Evolutionary conservation across 2,329 filamentous ascomycete genomes (phyloP).

Genomic region (Paecilomyces niveus): DNA sequence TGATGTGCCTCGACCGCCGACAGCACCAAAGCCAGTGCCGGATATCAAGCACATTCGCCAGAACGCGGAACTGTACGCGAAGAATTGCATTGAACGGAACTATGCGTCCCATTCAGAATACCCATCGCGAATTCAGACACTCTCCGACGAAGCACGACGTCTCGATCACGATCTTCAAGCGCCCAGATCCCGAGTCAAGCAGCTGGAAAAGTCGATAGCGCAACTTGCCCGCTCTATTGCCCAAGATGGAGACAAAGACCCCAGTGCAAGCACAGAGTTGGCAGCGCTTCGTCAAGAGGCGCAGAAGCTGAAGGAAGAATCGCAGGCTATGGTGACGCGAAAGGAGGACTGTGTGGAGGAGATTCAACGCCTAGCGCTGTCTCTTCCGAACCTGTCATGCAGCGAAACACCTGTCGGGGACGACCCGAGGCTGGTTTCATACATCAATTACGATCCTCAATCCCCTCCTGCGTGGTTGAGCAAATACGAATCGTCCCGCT

Average conservation of each 20-base stretch:
- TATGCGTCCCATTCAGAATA: constrained; percentile 54
- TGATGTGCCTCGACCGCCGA: constrained; percentile 50
- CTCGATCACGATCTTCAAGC: constrained; percentile 34
- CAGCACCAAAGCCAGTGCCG: constrained; percentile 69
- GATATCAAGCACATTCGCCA: constrained; percentile 88
- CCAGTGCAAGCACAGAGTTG: constrained; percentile 12
- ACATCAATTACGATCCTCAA: constrained; percentile 67
- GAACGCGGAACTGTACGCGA: constrained; percentile 69
- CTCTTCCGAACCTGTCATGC: constrained; percentile 82
- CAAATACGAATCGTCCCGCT: constrained; percentile 38
- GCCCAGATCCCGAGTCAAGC: constrained; percentile 37
- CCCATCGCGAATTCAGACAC: constrained; percentile 45
- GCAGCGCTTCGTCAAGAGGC: constrained; percentile 29
- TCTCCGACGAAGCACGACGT: constrained; percentile 29
- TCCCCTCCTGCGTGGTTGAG: constrained; percentile 26
- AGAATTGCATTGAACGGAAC: constrained; percentile 80
- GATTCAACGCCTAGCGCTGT: constrained; percentile 67
- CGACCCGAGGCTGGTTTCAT: constrained; percentile 59
- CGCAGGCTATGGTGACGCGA: constrained; percentile 22
- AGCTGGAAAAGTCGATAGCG: constrained; percentile 36
- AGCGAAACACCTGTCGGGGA: constrained; percentile 64
- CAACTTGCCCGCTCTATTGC: constrained; percentile 16
- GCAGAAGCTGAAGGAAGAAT: constrained; percentile 30
- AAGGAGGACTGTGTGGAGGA: constrained; percentile 41
- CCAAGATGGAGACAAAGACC: constrained; percentile 8